Evolutionary conservation across 768 basidiomycete species (phyloP), one percentile per base, ranked within the genome.

Genomic region (Tricholoma terreum): DNA sequence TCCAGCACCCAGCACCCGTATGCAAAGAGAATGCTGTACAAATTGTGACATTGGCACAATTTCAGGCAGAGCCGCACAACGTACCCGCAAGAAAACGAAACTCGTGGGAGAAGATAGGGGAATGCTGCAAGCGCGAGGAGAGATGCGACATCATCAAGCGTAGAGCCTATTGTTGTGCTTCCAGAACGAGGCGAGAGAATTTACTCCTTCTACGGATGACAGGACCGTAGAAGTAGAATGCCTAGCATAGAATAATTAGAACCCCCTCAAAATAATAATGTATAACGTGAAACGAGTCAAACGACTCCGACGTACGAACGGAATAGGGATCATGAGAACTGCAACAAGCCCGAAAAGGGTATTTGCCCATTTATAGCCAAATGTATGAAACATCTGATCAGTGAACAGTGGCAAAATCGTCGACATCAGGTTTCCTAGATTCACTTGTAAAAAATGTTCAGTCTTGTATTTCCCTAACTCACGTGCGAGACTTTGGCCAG

Each of bases 331-430:
- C 72, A 89, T 77, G 2, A 80, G 43, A 17, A 73, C 65, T 4
- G 82, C 82, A 31, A 88, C 69, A 27, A 76, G 75, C 0, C 76
- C 83, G 61, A 84, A 83, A 0, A 85, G 70, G 10, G 80, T 84
- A 58, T 79, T 81, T 1, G 84, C 83, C 81, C 86, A 87, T 58
- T 76, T 78, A 56, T 83, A 84, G 14, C 75, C 79, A 31, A 90
- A 74, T 0, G 67, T 71, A 2, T 68, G 65, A 67, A 83, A 86
- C 84, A 88, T 85, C 50, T 76, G 79, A 15, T 75, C 68, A 7
- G 83, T 82, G 69, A 88, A 88, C 8, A 89, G 75, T 0, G 87
- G 82, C 69, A 89, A 89, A 10, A 73, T 75, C 11, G 75, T 75
- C 0, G 74, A 83, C 0, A 75, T 63, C 17, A 84, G 55, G 58